Base-by-base conservation (phyloP, 2,329 filamentous ascomycete species). In the Colletotrichum chlorophyti region DNA sequence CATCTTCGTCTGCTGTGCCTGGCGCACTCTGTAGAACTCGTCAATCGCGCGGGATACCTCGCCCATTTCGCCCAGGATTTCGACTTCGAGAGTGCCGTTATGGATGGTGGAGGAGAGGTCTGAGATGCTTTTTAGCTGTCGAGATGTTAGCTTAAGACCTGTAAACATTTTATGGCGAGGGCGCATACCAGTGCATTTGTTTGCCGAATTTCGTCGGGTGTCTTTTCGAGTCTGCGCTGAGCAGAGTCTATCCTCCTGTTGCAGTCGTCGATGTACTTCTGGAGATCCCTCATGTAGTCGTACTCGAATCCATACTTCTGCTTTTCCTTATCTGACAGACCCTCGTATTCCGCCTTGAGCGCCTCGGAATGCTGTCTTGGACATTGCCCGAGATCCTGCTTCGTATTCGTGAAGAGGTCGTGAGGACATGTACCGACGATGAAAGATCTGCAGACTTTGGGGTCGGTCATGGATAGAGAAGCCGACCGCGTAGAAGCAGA, bases 381-480 rank as follows among this genome's bases (percentile, higher is more conserved):
- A 70, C 95, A 99, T 1, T 87, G 85, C 3, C 95, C 95, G 29
- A 98, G 85, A 73, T 99, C 95, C 82, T 98, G 93, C 79, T 97
- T 98, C 41, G 95, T 99, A 78, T 99, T 99, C 65, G 94, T 99
- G 83, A 99, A 99, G 70, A 99, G 91, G 72, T 99, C 95, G 81
- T 63, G 62, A 31, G 61, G 62, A 32, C 61, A 63, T 31, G 61
- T 64, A 42, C 61, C 62, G 46, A 54, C 62, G 32, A 64, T 49
- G 58, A 63, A 64, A 35, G 62, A 64, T 50, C 62, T 55, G 52
- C 61, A 64, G 6, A 61, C 62, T 54, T 63, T 64, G 37, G 62
- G 84, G 74, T 98, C 95, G 59, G 88, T 95, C 68, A 99, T 90
- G 63, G 90, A 89, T 66, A 98, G 85, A 74, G 96, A 91, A 34